Evolutionary conservation across 495 filamentous ascomycete genomes (phyloP).

Genomic region (Cercophora sp.): DNA sequence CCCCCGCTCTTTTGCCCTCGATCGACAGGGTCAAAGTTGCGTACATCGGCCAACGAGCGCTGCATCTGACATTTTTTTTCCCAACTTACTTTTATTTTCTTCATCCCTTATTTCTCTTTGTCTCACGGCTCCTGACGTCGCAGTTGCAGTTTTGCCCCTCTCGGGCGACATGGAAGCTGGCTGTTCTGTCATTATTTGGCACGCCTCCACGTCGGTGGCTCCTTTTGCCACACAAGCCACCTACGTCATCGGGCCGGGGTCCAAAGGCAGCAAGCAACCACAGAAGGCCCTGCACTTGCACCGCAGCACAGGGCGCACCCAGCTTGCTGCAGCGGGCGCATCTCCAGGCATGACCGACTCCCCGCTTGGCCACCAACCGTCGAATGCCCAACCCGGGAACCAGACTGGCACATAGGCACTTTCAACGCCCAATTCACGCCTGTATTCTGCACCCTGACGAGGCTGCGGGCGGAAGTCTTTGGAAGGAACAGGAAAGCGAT

Average conservation of each 20-base stretch:
- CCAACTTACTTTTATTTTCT: neutral
- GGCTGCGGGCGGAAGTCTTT: too few species aligned
- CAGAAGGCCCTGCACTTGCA: too few species aligned
- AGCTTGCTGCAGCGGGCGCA: too few species aligned
- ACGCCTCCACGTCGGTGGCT: conserved; percentile 1
- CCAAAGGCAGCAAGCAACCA: too few species aligned
- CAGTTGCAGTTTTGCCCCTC: neutral
- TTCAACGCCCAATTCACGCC: too few species aligned
- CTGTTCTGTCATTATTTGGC: neutral
- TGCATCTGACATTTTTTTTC: neutral
- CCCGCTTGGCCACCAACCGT: too few species aligned
- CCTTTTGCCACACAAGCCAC: neutral
- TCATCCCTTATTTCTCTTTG: neutral
- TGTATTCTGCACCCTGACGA: too few species aligned
- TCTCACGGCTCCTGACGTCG: neutral
- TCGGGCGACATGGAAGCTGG: conserved; percentile 1
- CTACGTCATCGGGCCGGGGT: neutral
- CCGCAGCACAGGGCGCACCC: too few species aligned
- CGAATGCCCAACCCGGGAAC: too few species aligned
- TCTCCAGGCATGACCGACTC: too few species aligned
- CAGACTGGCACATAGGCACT: too few species aligned
- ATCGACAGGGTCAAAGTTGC: conserved; percentile 3
- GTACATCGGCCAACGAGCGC: neutral
- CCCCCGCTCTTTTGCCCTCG: neutral
- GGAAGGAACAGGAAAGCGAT: too few species aligned